Percentiles rank a stretch among this genome's conserved stretches.
Conservation (phyloP, 108 stramenopile species). For the Nannochloropsis gaditana region DNA sequence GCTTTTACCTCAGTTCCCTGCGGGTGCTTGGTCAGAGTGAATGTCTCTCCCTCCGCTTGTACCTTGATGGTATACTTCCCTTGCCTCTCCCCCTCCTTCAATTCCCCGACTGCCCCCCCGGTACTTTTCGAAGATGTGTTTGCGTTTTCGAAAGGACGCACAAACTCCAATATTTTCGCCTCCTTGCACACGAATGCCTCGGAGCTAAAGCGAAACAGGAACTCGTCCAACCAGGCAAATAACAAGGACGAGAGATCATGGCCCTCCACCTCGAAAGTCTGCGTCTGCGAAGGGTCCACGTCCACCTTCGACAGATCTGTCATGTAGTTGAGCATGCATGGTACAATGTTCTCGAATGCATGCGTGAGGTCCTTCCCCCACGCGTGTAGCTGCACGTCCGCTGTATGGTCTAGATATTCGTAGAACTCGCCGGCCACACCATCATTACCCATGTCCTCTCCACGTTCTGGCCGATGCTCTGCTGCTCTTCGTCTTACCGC, state of each 20-base stretch:
- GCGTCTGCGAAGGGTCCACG: slow-evolving; percentile 38
- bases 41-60: slow-evolving; percentile 48
- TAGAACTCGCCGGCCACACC: slow-evolving; percentile 31
- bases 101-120: slow-evolving; percentile 8
- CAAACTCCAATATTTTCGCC: slow-evolving; percentile 24
- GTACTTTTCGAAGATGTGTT: neutral
- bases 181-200: slow-evolving; percentile 53
- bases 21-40: slow-evolving; percentile 59
- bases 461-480: neutral
- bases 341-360: slow-evolving; percentile 52
- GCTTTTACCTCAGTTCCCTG: slow-evolving; percentile 72
- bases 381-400: slow-evolving; percentile 67
- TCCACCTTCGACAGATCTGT: slow-evolving; percentile 56
- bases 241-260: slow-evolving; percentile 58
- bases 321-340: slow-evolving; percentile 68
- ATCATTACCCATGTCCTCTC: slow-evolving; percentile 20
- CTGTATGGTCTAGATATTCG: slow-evolving; percentile 66
- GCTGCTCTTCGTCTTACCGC: neutral
- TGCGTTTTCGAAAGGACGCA: neutral
- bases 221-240: slow-evolving; percentile 66
- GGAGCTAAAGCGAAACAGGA: slow-evolving; percentile 60
- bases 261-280: slow-evolving; percentile 43
- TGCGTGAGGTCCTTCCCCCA: slow-evolving; percentile 54
- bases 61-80: neutral
- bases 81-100: neutral